These are phyloP conservation scores for Cardiosporidium cionae DNA, from an alignment of 169 alveolate genomes.

Conservation along the genomic window DNA sequence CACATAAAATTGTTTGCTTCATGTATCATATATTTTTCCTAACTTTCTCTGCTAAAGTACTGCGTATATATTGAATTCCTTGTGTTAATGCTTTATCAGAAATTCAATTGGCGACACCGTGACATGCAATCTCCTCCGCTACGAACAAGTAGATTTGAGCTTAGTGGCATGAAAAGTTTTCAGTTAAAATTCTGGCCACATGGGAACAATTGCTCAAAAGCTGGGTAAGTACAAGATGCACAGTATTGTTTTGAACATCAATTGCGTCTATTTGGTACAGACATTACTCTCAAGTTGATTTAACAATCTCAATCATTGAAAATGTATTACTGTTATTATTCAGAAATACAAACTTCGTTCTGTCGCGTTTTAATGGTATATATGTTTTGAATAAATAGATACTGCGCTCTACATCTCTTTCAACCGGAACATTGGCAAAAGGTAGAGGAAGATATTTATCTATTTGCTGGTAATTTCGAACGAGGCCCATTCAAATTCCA, in stretches of 20 bases:
- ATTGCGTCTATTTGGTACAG: too few relatives aligned
- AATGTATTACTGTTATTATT: too few relatives aligned
- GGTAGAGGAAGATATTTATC: neutral
- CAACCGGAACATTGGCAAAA: slow-evolving; percentile 14
- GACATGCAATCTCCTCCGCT: slow-evolving; percentile 11
- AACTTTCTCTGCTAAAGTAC: too few relatives aligned
- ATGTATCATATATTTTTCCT: too few relatives aligned
- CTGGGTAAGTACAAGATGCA: slow-evolving; percentile 1
- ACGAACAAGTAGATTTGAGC: slow-evolving; percentile 12
- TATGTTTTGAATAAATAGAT: neutral
- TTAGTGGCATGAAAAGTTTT: slow-evolving; percentile 7
- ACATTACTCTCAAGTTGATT: too few relatives aligned
- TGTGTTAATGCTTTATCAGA: neutral
- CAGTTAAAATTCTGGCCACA: slow-evolving; percentile 18
- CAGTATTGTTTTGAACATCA: neutral
- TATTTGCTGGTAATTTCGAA: neutral
- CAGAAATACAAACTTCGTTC: too few relatives aligned
- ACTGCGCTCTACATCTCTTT: neutral
- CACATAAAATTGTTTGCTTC: too few relatives aligned
- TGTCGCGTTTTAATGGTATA: neutral
- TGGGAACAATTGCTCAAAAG: slow-evolving; percentile 5
- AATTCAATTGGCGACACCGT: slow-evolving; percentile 9
- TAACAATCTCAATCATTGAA: too few relatives aligned
- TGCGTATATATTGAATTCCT: too few relatives aligned
- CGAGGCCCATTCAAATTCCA: slow-evolving; percentile 11